These are phyloP conservation scores for Arbutus unedo DNA, from an alignment of 148 eudicot species.

Conservation along the genomic window DNA sequence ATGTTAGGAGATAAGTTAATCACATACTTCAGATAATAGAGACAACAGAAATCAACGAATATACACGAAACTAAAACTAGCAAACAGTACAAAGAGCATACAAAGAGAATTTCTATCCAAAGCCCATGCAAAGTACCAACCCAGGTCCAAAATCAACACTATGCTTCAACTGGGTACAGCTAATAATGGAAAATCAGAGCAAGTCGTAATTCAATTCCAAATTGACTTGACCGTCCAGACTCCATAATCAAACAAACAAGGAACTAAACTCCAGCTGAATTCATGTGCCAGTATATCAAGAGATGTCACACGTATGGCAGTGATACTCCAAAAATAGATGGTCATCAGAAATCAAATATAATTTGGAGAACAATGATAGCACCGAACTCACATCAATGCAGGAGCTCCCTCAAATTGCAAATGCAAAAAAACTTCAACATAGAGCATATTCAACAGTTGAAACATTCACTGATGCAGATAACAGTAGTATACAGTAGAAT, in stretches of 20 bases:
- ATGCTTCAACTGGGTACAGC: background rate
- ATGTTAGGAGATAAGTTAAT: constrained; percentile 10
- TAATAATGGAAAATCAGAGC: background rate
- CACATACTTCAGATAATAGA: background rate
- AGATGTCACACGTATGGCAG: background rate
- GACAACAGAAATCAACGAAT: background rate
- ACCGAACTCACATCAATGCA: background rate
- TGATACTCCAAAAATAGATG: background rate
- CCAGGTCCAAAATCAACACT: background rate
- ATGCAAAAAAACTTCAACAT: background rate
- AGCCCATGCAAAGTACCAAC: background rate
- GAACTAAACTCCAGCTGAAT: background rate
- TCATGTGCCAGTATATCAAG: background rate
- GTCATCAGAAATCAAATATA: background rate
- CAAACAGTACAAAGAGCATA: background rate
- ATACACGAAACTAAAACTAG: background rate
- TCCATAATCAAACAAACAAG: background rate
- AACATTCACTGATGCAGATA: too few relatives aligned
- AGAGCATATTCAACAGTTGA: too few relatives aligned
- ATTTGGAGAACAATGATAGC: background rate
- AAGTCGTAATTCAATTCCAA: background rate
- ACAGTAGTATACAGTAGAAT: too few relatives aligned
- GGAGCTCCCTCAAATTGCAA: background rate
- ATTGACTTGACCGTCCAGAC: background rate
- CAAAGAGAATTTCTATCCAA: background rate